These are phyloP conservation scores for Liriodendron chinense DNA, from an alignment of 164 flowering plant species.

Conservation along the genomic window DNA sequence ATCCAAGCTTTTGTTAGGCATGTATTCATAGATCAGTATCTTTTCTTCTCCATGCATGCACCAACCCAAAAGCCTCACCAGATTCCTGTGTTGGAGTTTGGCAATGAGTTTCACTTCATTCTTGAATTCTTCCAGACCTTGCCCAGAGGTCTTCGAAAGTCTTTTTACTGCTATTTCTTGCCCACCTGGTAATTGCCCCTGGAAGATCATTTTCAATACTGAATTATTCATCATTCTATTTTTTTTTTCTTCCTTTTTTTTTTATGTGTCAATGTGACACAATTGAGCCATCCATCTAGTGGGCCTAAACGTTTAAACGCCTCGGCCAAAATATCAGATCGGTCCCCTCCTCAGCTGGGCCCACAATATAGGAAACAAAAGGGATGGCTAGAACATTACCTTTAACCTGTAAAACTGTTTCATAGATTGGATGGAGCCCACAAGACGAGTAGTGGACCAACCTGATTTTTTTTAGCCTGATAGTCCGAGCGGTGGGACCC, in stretches of 20 bases:
- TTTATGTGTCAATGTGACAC: too few species aligned
- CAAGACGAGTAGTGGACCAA: too few species aligned
- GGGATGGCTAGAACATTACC: too few species aligned
- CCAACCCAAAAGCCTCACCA: conserved; percentile 14
- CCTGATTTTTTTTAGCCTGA: too few species aligned
- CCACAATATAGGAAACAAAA: too few species aligned
- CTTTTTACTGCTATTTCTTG: conserved; percentile 15
- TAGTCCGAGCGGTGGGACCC: neutral
- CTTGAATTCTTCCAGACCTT: conserved; percentile 36
- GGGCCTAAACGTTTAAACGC: too few species aligned
- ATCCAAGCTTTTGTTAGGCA: conserved; percentile 26
- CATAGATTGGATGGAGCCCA: too few species aligned
- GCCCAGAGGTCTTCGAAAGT: conserved; percentile 10
- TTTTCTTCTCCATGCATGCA: conserved; percentile 6
- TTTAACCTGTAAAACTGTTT: too few species aligned
- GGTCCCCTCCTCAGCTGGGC: too few species aligned
- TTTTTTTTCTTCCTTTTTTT: too few species aligned
- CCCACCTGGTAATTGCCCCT: conserved; percentile 8
- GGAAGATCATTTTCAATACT: neutral
- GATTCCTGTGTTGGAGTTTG: conserved; percentile 14
- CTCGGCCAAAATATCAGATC: too few species aligned
- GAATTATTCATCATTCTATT: too few species aligned
- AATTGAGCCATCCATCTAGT: neutral
- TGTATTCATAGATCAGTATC: conserved; percentile 16
- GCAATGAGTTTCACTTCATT: conserved; percentile 27